A percentile compares a stretch with the other conserved stretches of the same genome.
Evolutionary conservation across 108 stramenopile species (phyloP).

Genomic region (Nannochloropsis gaditana): DNA sequence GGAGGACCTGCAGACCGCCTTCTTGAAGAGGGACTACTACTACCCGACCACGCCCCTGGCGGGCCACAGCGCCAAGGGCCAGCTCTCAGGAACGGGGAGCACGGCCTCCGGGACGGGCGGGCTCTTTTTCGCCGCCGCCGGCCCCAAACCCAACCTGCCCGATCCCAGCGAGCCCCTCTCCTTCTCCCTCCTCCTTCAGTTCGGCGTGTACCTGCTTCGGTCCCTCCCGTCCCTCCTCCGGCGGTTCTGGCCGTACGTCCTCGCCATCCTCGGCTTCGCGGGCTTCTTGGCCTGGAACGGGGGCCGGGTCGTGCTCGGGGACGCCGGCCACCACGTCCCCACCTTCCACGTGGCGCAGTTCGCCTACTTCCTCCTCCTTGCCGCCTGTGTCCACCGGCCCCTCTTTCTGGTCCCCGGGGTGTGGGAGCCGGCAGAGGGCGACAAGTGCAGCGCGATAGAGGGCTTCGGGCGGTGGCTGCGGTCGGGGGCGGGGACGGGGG

Average conservation of each 20-base stretch:
- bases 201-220: not conserved
- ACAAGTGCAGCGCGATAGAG: not conserved
- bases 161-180: not conserved
- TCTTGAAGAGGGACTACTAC: slow-evolving; percentile 20
- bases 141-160: not conserved
- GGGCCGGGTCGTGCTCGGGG: slow-evolving; percentile 39
- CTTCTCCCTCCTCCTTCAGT: slow-evolving; percentile 5
- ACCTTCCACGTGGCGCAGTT: slow-evolving; percentile 38
- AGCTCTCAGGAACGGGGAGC: not conserved
- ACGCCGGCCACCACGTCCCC: slow-evolving; percentile 33
- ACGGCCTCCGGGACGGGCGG: not conserved
- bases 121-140: not conserved
- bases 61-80: not conserved
- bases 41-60: not conserved
- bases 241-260: slow-evolving; percentile 21
- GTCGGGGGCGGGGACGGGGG: not conserved
- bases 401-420: not conserved
- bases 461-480: slow-evolving; percentile 27
- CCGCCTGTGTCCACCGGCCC: not conserved
- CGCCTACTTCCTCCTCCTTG: slow-evolving; percentile 26
- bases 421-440: not conserved
- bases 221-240: not conserved
- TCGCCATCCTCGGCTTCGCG: slow-evolving; percentile 30
- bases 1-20: slow-evolving; percentile 30
- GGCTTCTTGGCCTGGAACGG: slow-evolving; percentile 30